A percentile compares a stretch with the other conserved stretches of the same genome.
Conservation (phyloP, 257 asterid genomes). For the Ocimum tenuiflorum region DNA sequence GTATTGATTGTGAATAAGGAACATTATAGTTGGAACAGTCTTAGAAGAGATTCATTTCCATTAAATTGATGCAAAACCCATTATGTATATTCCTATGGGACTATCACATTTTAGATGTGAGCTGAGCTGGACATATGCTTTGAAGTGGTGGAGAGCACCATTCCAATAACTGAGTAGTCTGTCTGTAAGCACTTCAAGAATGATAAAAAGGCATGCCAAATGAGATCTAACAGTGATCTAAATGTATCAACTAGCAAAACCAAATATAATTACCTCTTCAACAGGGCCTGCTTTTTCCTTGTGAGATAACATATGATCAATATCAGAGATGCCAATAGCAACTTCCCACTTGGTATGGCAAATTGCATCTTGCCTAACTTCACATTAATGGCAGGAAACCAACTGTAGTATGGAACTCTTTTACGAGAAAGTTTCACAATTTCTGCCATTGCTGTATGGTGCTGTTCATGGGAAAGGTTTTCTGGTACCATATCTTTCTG, state of each 20-base stretch:
- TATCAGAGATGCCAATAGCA: constrained; percentile 43
- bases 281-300: constrained; percentile 51
- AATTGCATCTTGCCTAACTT: constrained; percentile 48
- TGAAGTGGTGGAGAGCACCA: neutral
- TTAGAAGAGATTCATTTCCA: neutral
- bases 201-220: neutral
- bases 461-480: constrained; percentile 18
- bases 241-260: neutral
- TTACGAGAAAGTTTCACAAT: constrained; percentile 45
- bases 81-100: neutral
- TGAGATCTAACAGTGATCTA: neutral
- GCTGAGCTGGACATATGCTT: neutral
- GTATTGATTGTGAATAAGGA: neutral
- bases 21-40: neutral
- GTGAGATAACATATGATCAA: constrained; percentile 37
- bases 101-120: neutral
- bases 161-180: neutral
- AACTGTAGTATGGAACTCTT: constrained; percentile 44
- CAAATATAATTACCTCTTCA: constrained; percentile 56
- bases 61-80: neutral
- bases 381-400: constrained; percentile 58
- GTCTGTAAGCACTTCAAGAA: neutral
- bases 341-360: constrained; percentile 54
- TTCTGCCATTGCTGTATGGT: constrained; percentile 41
- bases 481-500: no score